Conservation (phyloP, 2,329 filamentous ascomycete species). For the Alternaria arbusti region DNA sequence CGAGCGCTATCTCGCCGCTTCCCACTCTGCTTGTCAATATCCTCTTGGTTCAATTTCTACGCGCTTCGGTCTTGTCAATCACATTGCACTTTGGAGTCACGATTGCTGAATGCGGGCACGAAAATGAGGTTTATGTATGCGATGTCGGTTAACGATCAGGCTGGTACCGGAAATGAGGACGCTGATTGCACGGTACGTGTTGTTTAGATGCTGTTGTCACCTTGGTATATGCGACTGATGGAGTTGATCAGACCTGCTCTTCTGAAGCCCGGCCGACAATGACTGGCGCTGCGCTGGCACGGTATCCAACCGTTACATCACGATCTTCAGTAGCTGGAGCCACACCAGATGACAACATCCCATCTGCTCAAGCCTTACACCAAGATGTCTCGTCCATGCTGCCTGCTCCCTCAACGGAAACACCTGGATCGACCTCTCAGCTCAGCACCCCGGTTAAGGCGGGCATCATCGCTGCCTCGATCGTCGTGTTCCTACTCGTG, state of each 20-base stretch:
- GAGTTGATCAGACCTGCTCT: not conserved
- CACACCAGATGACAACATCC: not conserved
- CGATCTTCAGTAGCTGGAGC: not conserved
- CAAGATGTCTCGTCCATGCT: not conserved
- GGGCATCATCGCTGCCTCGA: constrained; percentile 9
- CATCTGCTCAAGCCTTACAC: not conserved
- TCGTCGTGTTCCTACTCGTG: constrained; percentile 9
- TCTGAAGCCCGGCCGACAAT: not conserved
- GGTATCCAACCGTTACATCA: not conserved
- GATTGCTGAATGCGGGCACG: not conserved
- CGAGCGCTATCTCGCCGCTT: no score
- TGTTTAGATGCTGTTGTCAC: not conserved
- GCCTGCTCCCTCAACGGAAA: not conserved
- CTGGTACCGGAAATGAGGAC: not conserved
- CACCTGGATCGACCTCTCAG: not conserved
- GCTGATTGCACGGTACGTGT: constrained; percentile 1
- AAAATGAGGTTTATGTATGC: not conserved
- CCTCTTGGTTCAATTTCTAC: no score
- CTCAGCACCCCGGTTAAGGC: constrained; percentile 11
- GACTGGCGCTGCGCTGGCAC: not conserved
- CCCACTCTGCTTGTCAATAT: no score
- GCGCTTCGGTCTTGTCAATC: not conserved
- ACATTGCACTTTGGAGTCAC: not conserved
- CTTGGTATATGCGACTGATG: not conserved
- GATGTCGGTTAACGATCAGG: constrained; percentile 27